Evolutionary conservation across 345 rosid species (phyloP).

Genomic region (Murraya paniculata): DNA sequence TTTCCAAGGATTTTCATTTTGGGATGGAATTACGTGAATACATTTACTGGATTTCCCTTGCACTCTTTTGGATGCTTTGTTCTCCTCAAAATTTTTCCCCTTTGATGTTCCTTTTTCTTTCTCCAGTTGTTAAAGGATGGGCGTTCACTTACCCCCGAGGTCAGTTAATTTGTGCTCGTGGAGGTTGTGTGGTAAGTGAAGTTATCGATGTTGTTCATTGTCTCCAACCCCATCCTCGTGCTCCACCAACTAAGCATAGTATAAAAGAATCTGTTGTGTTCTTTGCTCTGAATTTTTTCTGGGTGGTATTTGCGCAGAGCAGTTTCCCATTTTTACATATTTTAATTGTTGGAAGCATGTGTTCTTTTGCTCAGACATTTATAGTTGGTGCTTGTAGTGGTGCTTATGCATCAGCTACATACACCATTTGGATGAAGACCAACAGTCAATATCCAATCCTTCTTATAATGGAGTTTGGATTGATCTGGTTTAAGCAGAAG

Average conservation of each 20-base stretch:
- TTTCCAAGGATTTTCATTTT: background rate
- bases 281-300: constrained; percentile 30
- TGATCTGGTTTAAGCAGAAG: constrained; percentile 25
- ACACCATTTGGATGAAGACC: constrained; percentile 9
- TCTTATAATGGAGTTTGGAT: constrained; percentile 17
- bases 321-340: constrained; percentile 47
- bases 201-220: constrained; percentile 40
- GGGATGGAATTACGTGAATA: background rate
- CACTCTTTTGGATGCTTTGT: background rate
- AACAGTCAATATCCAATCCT: constrained; percentile 10
- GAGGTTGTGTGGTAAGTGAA: constrained; percentile 56
- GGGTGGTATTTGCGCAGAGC: constrained; percentile 32
- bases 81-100: background rate
- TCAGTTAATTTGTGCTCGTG: constrained; percentile 33
- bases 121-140: constrained; percentile 37
- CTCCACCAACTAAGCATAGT: constrained; percentile 16
- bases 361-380: constrained; percentile 24
- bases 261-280: constrained; percentile 26
- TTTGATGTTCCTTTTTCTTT: background rate
- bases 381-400: constrained; percentile 30
- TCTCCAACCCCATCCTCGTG: constrained; percentile 38
- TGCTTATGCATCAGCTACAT: constrained; percentile 23
- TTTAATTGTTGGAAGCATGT: constrained; percentile 44
- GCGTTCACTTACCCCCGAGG: constrained; percentile 32
- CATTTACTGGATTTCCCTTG: background rate